Percentiles rank a stretch among this genome's conserved stretches.
Evolutionary conservation across 495 filamentous ascomycete species (phyloP).

Genomic region (Trichocladium antarcticum): DNA sequence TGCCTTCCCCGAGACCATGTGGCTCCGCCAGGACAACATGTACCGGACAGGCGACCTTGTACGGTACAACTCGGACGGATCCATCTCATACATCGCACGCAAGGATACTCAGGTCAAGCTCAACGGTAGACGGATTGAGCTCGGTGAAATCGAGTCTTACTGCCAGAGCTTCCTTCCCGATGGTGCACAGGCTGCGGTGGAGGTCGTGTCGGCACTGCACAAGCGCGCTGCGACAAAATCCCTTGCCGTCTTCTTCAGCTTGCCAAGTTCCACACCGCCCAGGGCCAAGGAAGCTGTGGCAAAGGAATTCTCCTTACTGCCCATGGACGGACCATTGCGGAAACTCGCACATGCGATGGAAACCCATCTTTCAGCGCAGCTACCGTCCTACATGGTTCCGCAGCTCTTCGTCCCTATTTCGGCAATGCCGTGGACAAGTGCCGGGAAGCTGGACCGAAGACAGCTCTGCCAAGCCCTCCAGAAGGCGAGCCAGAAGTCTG

Average conservation of each 20-base stretch:
- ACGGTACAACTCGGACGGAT: constrained; percentile 43
- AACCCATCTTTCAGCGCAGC: too few species aligned
- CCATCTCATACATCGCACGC: constrained; percentile 38
- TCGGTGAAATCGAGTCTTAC: constrained; percentile 46
- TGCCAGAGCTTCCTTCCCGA: constrained; percentile 29
- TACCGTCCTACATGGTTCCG: constrained; percentile 44
- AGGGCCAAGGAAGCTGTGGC: not conserved
- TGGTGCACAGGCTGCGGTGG: constrained; percentile 7
- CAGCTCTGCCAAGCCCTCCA: constrained; percentile 12
- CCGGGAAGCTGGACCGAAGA: constrained; percentile 41
- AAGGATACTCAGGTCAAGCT: constrained; percentile 33
- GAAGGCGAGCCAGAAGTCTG: not conserved
- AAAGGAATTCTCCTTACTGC: constrained; percentile 23
- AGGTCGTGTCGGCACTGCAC: too few species aligned
- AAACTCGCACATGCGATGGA: too few species aligned
- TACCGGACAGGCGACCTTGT: constrained; percentile 55
- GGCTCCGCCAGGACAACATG: constrained; percentile 16
- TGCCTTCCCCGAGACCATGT: constrained; percentile 20
- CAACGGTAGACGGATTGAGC: constrained; percentile 32
- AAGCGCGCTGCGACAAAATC: too few species aligned
- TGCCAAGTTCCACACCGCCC: not conserved
- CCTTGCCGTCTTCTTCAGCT: constrained; percentile 15
- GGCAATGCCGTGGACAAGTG: constrained; percentile 42
- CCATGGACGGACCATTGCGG: constrained; percentile 5
- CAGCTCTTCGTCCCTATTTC: constrained; percentile 38